Base-by-base conservation (phyloP, 768 basidiomycete genomes). In the Podaxis sp. region DNA sequence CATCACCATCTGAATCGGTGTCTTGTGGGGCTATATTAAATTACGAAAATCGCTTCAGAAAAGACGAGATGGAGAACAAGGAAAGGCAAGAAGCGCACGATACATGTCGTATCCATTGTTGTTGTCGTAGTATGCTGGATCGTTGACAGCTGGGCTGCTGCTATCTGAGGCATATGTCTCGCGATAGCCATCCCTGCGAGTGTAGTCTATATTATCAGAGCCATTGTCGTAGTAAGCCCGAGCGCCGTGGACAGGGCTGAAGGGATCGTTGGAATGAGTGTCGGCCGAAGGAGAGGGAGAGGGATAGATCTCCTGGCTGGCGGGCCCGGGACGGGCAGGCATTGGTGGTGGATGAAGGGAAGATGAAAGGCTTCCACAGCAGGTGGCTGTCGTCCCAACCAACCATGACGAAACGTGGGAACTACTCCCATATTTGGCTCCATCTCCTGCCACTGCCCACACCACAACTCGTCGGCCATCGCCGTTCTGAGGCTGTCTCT, bases 1-100 rank as follows among this genome's bases (percentile, higher is more conserved):
- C 77, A 70, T 82, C 91, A 55, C 82, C 82, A 64, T 93, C 92
- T 16, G 91, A 93, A 73, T 94, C 92, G 35, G 89, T 92, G 73
- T 94, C 92, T 72, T 82, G 88, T 63, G 85, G 84, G 52, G 86
- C 90, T 91, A 68, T 37, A 48, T 52, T 50, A 38, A 50, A 36
- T 53, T 27, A 54, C 56, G 67, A 62, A 54, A 62, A 65, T 67
- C 60, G 61, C 50, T 69, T 66, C 60, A 66, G 65, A 59, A 67
- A 60, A 58, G 50, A 63, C 50, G 53, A 66, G 50, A 61, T 51
- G 57, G 14, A 50, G 47, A 35, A 27, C 54, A 9, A 42, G 40
- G 52, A 64, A 63, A 47, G 32, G 50, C 40, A 28, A 35, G 54
- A 44, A 21, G 67, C 80, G 64, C 61, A 85, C 88, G 81, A 73